Conservation (phyloP, 108 stramenopile species). For the Nitzschia palea region DNA sequence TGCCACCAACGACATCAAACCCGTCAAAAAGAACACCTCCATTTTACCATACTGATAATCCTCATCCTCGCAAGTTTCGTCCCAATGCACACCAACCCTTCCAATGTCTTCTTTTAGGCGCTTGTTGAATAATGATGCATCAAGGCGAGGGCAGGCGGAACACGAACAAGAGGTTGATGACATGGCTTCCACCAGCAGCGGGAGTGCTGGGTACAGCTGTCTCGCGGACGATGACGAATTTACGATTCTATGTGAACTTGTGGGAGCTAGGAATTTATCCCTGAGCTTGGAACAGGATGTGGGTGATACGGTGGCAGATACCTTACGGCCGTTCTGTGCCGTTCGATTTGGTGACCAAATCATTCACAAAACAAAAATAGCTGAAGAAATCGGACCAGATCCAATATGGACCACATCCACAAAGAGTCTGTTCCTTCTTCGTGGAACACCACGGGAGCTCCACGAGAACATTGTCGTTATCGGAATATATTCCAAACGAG, state of each 20-base stretch:
- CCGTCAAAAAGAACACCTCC: no score
- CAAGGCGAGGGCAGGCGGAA: no score
- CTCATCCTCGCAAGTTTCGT: no score
- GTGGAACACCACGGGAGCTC: slow-evolving; percentile 22
- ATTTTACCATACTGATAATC: no score
- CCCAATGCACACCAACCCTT: no score
- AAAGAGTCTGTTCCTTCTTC: slow-evolving; percentile 51
- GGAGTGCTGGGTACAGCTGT: background rate
- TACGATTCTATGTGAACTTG: slow-evolving; percentile 43
- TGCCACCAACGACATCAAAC: no score
- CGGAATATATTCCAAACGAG: slow-evolving; percentile 16
- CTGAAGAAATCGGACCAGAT: slow-evolving; percentile 34
- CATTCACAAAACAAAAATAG: slow-evolving; percentile 37
- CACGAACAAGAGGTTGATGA: background rate
- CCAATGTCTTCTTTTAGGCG: no score
- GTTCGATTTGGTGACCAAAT: slow-evolving; percentile 27
- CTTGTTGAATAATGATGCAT: no score
- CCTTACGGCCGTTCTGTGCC: slow-evolving; percentile 29
- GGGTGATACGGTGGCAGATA: slow-evolving; percentile 4
- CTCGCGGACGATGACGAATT: slow-evolving; percentile 10
- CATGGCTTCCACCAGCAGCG: background rate
- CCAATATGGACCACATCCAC: slow-evolving; percentile 67
- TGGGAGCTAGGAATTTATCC: slow-evolving; percentile 42
- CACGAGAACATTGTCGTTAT: slow-evolving; percentile 24
- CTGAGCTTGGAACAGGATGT: background rate